Evolutionary conservation across 1,284 basidiomycete species (phyloP).

Genomic region (Leccinum pseudoinsigne): DNA sequence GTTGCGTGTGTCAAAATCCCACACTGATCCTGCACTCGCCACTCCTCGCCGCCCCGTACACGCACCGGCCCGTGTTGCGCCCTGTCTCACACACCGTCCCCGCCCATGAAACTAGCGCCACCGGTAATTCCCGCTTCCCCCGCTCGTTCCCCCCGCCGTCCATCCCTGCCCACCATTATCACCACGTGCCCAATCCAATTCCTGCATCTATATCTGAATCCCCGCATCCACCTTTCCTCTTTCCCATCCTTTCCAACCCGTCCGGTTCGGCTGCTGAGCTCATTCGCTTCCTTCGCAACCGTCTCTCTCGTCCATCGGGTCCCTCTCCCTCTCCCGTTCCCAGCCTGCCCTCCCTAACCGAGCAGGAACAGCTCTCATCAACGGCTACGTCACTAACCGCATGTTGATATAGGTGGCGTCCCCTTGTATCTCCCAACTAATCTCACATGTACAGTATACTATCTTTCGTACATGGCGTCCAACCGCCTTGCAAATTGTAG

Average conservation of each 20-base stretch:
- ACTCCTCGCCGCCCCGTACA: constrained; percentile 18
- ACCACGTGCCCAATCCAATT: constrained; percentile 1
- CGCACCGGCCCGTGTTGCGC: constrained; percentile 20
- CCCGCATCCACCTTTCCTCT: background rate
- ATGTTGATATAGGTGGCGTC: background rate
- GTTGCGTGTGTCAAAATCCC: constrained; percentile 22
- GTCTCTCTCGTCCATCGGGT: background rate
- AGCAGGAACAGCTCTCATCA: constrained; percentile 2
- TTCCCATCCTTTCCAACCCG: background rate
- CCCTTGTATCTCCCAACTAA: background rate
- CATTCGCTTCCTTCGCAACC: constrained; percentile 4
- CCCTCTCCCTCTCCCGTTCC: background rate
- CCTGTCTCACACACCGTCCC: constrained; percentile 2
- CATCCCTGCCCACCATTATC: constrained; percentile 10
- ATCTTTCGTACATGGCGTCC: background rate
- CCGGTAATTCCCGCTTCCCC: constrained; percentile 23
- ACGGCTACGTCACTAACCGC: background rate
- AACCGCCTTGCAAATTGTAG: background rate
- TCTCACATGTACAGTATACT: background rate
- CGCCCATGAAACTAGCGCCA: constrained; percentile 29
- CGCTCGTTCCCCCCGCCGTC: constrained; percentile 14
- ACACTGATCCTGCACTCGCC: constrained; percentile 28
- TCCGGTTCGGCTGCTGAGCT: constrained; percentile 12
- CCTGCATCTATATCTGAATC: constrained; percentile 3
- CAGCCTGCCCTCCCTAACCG: constrained; percentile 5